Evolutionary conservation across 305 asterid species (phyloP), one percentile per base, ranked within the genome.

Genomic region (Rubia peregrina): DNA sequence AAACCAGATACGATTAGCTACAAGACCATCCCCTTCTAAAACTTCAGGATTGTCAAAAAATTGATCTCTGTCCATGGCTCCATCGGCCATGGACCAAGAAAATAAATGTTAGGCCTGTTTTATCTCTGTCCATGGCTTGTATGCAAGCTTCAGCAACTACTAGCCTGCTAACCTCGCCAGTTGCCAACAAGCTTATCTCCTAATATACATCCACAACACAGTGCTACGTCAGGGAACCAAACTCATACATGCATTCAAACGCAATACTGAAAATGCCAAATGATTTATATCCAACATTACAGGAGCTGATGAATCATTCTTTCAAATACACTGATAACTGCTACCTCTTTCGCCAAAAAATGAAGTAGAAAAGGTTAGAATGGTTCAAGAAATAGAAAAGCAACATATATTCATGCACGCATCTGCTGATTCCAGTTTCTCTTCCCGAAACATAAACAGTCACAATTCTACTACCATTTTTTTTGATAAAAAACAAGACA

Each of bases 101-200:
- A n/a, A n/a, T n/a, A n/a, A n/a, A n/a, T n/a, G n/a, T n/a, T n/a
- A n/a, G n/a, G n/a, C n/a, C n/a, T n/a, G n/a, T n/a, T n/a, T n/a
- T n/a, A n/a, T n/a, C n/a, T n/a, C n/a, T n/a, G n/a, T n/a, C n/a
- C n/a, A 93, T 71, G 57, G 94, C 96, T 78, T 93, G 98, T 77
- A 89, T 66, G 79, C 98, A 93, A 71, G 98, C 98, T 83, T 93
- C 98, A 26, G 98, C 97, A 64, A 93, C 89, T 14, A 90, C 97
- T 67, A 93, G 87, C 83, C 98, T 86, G 67, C 98, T 93, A 57
- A 83, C 97, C 86, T 93, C 97, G 42, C 98, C 98, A 48, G 88
- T 93, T 96, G 42, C 98, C 98, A 48, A 91, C 94, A 24, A 93
- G 96, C 68, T 82, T 88, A 85, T 93, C 98, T 70, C 97, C 97